Percentiles rank a stretch among this genome's conserved stretches.
phyloP scores from a whole-genome alignment of 768 basidiomycete species.

The Neoboletus brunneissimus region DNA sequence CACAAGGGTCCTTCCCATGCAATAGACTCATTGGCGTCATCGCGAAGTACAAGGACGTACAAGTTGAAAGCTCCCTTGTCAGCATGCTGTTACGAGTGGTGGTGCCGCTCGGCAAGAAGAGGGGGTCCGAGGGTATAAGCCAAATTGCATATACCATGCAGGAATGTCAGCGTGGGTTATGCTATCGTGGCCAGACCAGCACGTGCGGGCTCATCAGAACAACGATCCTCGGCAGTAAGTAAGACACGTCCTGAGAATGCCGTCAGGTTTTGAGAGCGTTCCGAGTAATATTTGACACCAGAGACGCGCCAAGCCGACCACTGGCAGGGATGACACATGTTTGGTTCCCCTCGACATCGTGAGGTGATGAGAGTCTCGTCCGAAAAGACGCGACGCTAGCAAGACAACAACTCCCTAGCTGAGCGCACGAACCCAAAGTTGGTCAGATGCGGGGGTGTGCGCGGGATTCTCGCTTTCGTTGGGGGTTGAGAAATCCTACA shows the following conservation, averaged over 20 bases:
- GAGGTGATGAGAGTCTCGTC: background rate
- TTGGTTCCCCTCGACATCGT: background rate
- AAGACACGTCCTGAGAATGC: slow-evolving; percentile 6
- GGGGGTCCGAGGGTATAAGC: background rate
- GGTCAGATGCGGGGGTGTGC: background rate
- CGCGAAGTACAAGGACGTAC: background rate
- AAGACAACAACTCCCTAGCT: background rate
- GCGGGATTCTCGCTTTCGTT: background rate
- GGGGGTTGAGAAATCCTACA: background rate
- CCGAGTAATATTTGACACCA: background rate
- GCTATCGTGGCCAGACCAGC: background rate
- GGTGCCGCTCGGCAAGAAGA: background rate
- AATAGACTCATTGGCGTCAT: background rate
- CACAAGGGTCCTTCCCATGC: background rate
- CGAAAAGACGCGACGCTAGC: background rate
- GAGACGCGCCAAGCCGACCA: background rate
- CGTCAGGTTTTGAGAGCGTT: slow-evolving; percentile 1
- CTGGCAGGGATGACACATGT: background rate
- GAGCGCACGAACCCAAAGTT: background rate
- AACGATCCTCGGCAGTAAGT: slow-evolving; percentile 2
- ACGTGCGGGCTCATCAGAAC: background rate
- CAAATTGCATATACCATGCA: background rate
- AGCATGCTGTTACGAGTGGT: background rate
- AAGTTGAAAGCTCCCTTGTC: background rate
- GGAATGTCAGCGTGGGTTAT: background rate